phyloP scores from a whole-genome alignment of 108 stramenopile species.

The Parmales sp. region DNA sequence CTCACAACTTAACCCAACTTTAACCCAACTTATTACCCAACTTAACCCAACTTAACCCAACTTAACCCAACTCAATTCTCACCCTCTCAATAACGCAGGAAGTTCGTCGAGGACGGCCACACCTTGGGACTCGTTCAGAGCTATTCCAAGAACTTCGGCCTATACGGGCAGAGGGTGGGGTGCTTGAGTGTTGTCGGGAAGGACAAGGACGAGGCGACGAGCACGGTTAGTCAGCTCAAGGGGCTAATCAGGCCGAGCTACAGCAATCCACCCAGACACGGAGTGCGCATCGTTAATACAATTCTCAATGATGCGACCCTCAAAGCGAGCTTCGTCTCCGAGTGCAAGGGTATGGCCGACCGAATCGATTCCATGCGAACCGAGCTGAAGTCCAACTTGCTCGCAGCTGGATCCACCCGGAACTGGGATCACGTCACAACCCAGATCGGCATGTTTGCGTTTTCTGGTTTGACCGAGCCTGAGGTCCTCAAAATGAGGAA shows the following conservation, averaged over 20 bases:
- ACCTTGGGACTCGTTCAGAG: constrained; percentile 83
- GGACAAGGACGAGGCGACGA: constrained; percentile 59
- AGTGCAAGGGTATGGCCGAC: constrained; percentile 85
- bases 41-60: no score
- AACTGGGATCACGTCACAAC: constrained; percentile 90
- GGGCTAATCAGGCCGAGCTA: constrained; percentile 92
- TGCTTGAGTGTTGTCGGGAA: constrained; percentile 76
- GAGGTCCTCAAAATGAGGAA: constrained; percentile 76
- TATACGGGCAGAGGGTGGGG: constrained; percentile 94
- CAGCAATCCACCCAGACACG: constrained; percentile 86
- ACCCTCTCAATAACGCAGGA: no score
- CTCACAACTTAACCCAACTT: no score
- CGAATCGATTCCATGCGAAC: constrained; percentile 80
- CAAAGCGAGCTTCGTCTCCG: constrained; percentile 64
- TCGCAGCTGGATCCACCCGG: constrained; percentile 61
- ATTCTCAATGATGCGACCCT: constrained; percentile 71
- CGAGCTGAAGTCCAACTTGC: constrained; percentile 59
- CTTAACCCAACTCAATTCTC: no score
- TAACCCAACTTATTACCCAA: no score
- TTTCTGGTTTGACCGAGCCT: constrained; percentile 79
- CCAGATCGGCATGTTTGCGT: constrained; percentile 99
- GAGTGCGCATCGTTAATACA: constrained; percentile 81
- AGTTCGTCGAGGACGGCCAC: constrained; percentile 76
- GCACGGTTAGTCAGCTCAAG: constrained; percentile 84
- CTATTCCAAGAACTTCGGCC: constrained; percentile 98